Conservation (phyloP, 345 rosid genomes). For the Citrus maxima region DNA sequence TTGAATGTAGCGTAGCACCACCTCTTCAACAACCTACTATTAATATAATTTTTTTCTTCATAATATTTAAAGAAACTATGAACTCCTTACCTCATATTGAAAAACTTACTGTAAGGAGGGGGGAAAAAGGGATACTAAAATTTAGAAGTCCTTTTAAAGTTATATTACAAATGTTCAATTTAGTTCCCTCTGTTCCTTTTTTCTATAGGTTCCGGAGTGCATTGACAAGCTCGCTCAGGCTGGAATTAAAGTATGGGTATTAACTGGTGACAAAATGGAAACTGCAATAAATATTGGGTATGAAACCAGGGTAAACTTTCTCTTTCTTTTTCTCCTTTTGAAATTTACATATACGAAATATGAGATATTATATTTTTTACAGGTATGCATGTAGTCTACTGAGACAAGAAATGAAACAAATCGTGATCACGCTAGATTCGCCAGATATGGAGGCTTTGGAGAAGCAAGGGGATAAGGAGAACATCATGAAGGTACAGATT, state of each 20-base stretch:
- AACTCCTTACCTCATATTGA: neutral
- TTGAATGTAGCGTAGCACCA: neutral
- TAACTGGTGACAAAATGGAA: conserved; percentile 92
- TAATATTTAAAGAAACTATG: neutral
- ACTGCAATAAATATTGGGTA: conserved; percentile 95
- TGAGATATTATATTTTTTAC: conserved; percentile 16
- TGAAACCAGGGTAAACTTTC: neutral
- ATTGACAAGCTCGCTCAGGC: conserved; percentile 78
- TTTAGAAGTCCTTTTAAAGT: neutral
- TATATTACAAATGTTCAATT: conserved; percentile 6
- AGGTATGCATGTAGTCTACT: conserved; percentile 85
- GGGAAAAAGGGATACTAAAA: neutral
- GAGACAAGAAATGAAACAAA: conserved; percentile 66
- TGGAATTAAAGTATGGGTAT: conserved; percentile 76
- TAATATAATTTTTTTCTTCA: neutral
- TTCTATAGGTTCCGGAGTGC: conserved; percentile 66
- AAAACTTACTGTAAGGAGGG: neutral
- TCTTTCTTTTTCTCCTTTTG: conserved; percentile 9
- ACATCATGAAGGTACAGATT: conserved; percentile 44
- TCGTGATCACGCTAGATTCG: conserved; percentile 60
- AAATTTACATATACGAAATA: conserved; percentile 9
- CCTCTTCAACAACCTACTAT: neutral
- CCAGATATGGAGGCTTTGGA: conserved; percentile 58
- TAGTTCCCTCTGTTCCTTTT: conserved; percentile 5
- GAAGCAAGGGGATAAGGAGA: conserved; percentile 58